Evolutionary conservation across 1,139 yeast genomes (phyloP).

Genomic region (Pichia sp.): DNA sequence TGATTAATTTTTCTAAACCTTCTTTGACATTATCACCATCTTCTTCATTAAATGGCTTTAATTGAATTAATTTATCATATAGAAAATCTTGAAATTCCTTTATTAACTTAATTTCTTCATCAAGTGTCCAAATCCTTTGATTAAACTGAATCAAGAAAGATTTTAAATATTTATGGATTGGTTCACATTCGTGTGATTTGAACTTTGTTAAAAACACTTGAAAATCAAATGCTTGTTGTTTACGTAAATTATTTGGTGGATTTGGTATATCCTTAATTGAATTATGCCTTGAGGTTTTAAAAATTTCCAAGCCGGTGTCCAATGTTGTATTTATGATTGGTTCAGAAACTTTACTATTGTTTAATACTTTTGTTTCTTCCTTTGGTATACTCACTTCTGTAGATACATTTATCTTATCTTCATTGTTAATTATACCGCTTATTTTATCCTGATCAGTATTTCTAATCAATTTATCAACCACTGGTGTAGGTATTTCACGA

Average conservation of each 20-base stretch:
- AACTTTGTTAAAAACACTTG: slow-evolving; percentile 70
- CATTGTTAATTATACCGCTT: not conserved
- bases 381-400: too few relatives aligned
- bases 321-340: not conserved
- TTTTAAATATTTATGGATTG: slow-evolving; percentile 77
- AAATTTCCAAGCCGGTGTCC: not conserved
- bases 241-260: slow-evolving; percentile 22
- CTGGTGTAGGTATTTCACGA: not conserved
- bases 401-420: too few relatives aligned
- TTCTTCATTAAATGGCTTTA: slow-evolving; percentile 71
- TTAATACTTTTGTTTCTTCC: not conserved
- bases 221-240: slow-evolving; percentile 58
- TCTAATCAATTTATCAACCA: not conserved
- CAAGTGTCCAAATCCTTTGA: slow-evolving; percentile 63
- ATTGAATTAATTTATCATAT: slow-evolving; percentile 53
- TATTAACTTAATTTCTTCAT: slow-evolving; percentile 73
- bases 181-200: slow-evolving; percentile 74
- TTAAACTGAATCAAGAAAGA: slow-evolving; percentile 73
- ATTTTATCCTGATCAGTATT: not conserved
- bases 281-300: slow-evolving; percentile 2
- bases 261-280: slow-evolving; percentile 21
- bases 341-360: not conserved
- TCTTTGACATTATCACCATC: slow-evolving; percentile 51
- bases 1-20: slow-evolving; percentile 86
- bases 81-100: slow-evolving; percentile 69